Conservation (phyloP, 1,284 basidiomycete genomes). For the Cutaneotrichosporon sp. region DNA sequence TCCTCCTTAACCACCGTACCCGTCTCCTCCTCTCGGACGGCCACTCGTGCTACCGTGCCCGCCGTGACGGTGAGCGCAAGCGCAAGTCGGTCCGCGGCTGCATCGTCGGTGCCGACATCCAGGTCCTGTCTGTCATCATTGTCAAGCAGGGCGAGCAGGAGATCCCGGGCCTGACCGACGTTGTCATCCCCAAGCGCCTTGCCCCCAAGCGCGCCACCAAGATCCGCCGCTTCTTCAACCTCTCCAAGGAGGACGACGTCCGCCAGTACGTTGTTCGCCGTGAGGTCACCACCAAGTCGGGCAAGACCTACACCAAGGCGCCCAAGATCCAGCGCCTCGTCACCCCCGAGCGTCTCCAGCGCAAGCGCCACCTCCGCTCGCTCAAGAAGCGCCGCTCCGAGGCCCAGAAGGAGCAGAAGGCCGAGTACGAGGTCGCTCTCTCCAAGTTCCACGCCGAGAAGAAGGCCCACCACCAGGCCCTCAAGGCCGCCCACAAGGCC, state of each 20-base stretch:
- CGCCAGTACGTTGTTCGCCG: constrained; percentile 87
- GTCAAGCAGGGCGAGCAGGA: constrained; percentile 96
- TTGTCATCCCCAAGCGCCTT: constrained; percentile 87
- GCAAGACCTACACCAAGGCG: constrained; percentile 97
- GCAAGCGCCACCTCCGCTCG: constrained; percentile 85
- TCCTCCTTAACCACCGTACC: constrained; percentile 90
- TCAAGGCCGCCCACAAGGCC: constrained; percentile 45
- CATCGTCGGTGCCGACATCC: constrained; percentile 95
- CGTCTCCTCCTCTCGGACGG: constrained; percentile 89
- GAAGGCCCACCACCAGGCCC: constrained; percentile 64
- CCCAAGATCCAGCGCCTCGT: constrained; percentile 70
- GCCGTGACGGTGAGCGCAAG: constrained; percentile 92
- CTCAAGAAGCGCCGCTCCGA: constrained; percentile 86
- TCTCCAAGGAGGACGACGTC: constrained; percentile 96
- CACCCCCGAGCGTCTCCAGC: constrained; percentile 90
- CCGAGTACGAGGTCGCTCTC: constrained; percentile 83
- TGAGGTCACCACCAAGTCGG: constrained; percentile 92
- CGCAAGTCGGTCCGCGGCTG: constrained; percentile 98
- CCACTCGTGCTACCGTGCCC: constrained; percentile 94
- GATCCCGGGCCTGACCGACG: constrained; percentile 88
- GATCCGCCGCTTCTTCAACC: constrained; percentile 97
- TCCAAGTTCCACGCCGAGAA: constrained; percentile 89
- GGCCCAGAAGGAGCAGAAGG: constrained; percentile 88
- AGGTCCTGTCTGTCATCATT: constrained; percentile 87
- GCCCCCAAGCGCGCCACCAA: constrained; percentile 77